Base-by-base conservation (phyloP, 2,329 filamentous ascomycete genomes). In the Oidium heveae region DNA sequence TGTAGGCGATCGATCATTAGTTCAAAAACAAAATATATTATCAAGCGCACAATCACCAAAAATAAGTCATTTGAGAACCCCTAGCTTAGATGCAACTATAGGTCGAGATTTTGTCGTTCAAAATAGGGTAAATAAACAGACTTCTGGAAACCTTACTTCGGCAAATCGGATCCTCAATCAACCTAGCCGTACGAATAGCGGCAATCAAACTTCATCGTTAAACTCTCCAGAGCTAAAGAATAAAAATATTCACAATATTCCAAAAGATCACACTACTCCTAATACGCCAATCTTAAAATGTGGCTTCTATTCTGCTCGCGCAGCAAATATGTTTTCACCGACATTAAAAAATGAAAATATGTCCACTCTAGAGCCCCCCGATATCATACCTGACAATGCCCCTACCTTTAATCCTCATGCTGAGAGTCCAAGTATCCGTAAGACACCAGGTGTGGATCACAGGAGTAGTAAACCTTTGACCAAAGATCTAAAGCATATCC, bases 371-470 rank as follows among this genome's bases (percentile, higher is more conserved):
- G 56, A 54, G 18, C 56, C 58, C n/a, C 68, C 69, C 36, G 63
- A 67, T 3, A 66, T 71, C 4, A 65, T 68, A 4, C 70, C 70
- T 2, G 66, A 70, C 39, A 67, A 68, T 8, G 69, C 70, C 6
- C 72, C 77, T 13, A 70, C 73, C 24, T 89, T 88, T 66, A 82
- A 88, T 61, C 83, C 82, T 2, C 79, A 79, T 56, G 74, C 79
- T 6, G 82, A 88, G 62, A 86, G 81, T 57, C 87, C 88, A 0
- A 91, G 87, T 0, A 87, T 94, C 63, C 78, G 86, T 57, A 88
- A 89, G 64, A 95, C 89, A 0, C 83, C 84, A 0, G 88, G 88
- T 2, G 75, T 95, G 41, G 86, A 95, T 62, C 86, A 93, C 63
- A 79, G 70, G 22, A 81, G 57, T 28, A 88, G 84, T 4, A 80